Evolutionary conservation across 257 asterid genomes (phyloP).

Genomic region (Ilex asprella): DNA sequence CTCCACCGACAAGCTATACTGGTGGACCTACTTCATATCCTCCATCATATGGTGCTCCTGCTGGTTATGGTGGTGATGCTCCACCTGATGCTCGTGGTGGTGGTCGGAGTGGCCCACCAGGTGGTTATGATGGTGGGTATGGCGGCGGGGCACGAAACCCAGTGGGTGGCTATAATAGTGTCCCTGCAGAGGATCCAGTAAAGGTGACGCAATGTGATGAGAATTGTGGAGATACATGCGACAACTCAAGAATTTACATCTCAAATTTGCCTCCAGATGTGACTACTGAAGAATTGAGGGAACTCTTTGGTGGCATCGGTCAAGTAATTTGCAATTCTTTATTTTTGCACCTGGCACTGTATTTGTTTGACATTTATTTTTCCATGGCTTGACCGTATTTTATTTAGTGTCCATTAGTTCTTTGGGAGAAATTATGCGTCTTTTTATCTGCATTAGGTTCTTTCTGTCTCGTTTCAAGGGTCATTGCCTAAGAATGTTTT

Average conservation of each 20-base stretch:
- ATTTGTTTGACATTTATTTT: constrained; percentile 3
- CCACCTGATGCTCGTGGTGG: constrained; percentile 51
- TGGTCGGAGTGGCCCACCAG: constrained; percentile 67
- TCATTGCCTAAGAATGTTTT: too few relatives aligned
- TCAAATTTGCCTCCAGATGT: constrained; percentile 98
- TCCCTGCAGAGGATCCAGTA: constrained; percentile 53
- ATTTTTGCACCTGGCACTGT: constrained; percentile 12
- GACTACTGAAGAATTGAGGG: constrained; percentile 81
- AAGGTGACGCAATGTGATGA: constrained; percentile 94
- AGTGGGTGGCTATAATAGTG: constrained; percentile 57
- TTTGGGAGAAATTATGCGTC: background rate
- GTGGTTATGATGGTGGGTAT: constrained; percentile 39
- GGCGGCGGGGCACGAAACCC: constrained; percentile 57
- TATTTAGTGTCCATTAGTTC: too few relatives aligned
- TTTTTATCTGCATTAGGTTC: background rate
- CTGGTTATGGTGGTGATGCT: constrained; percentile 58
- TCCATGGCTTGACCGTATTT: background rate
- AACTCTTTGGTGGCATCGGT: constrained; percentile 98
- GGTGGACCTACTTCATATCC: constrained; percentile 90
- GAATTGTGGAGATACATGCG: constrained; percentile 87
- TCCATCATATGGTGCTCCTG: constrained; percentile 88
- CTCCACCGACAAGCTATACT: constrained; percentile 84
- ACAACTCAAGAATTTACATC: constrained; percentile 91
- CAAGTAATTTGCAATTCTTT: constrained; percentile 68
- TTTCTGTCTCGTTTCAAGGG: too few relatives aligned